Conservation (phyloP, 1,284 basidiomycete genomes). For the Marasmius fiardii region DNA sequence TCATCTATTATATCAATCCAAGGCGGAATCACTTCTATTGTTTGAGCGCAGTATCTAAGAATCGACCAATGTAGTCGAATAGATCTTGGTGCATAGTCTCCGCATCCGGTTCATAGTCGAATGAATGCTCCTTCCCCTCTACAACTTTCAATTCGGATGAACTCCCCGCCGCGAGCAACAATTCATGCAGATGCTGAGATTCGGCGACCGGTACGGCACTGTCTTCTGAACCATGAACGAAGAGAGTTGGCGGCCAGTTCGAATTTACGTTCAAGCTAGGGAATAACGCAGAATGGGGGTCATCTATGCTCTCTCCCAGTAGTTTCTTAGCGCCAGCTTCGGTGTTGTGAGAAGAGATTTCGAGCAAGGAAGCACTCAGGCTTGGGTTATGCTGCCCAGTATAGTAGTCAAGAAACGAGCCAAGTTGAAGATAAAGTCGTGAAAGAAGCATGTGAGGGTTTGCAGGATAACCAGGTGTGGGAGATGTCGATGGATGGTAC, state of each 20-base stretch:
- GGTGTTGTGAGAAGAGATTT: neutral
- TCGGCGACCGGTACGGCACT: constrained; percentile 48
- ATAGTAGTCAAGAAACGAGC: constrained; percentile 13
- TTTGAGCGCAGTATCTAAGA: constrained; percentile 22
- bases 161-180: constrained; percentile 37
- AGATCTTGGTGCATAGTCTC: constrained; percentile 30
- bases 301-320: neutral
- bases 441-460: constrained; percentile 12
- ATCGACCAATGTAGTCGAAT: constrained; percentile 33
- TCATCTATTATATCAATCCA: neutral
- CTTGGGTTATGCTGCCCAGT: constrained; percentile 13
- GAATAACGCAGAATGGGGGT: neutral
- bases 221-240: constrained; percentile 55
- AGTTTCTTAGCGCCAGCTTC: neutral
- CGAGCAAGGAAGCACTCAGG: constrained; percentile 5
- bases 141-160: constrained; percentile 35
- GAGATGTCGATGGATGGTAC: constrained; percentile 42
- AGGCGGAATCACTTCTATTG: neutral
- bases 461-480: constrained; percentile 12
- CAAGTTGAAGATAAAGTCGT: constrained; percentile 11
- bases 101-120: constrained; percentile 45
- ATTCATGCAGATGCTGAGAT: constrained; percentile 36
- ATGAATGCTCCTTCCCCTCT: constrained; percentile 52
- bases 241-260: constrained; percentile 49
- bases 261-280: constrained; percentile 6